Evolutionary conservation across 1,284 basidiomycete species (phyloP), one percentile per base, ranked within the genome.

Genomic region (Naganishia sp.): DNA sequence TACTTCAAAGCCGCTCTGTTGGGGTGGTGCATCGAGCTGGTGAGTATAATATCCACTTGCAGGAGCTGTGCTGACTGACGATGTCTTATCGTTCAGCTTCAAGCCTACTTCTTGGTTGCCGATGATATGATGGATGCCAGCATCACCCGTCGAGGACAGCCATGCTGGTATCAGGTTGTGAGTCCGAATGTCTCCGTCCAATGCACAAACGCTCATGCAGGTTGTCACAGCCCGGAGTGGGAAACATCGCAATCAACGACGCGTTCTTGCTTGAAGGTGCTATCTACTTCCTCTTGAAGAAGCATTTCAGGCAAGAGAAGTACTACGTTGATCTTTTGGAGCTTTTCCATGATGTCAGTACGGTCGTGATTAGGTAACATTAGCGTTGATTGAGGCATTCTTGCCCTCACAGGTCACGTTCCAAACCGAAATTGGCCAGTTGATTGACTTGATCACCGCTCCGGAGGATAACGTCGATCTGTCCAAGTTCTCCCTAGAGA

Each of bases 41-140:
- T 93, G 72, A 74, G 89, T 85, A 0, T 18, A 11, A 11, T 5
- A 2, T 0, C 6, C 15, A 17, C 18, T n/a, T 23, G 15, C 18
- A n/a, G 10, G 43, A 13, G 23, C 45, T 21, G 18, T 6, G 13
- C 46, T 13, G 13, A 21, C 15, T 11, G 5, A 11, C 13, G 15
- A 42, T 53, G 46, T 28, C 3, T n/a, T n/a, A 7, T 15, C 21
- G 21, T 31, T 18, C 75, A 95, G 91, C 86, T 98, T 17, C 96
- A 99, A 88, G 93, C 94, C 0, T 98, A 90, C 82, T 98, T 98
- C 86, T 86, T 99, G 65, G 94, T 99, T 65, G 87, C 93, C 25
- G 95, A 99, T 81, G 95, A 99, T 79, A 94, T 99, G 79, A 99
- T 98, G 94, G 96, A 99, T 78, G 80, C 85, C 28, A 92, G 89